A percentile compares a stretch with the other conserved stretches of the same genome.
Conservation (phyloP, 2,329 filamentous ascomycete species). For the Mycosphaerella sp. region DNA sequence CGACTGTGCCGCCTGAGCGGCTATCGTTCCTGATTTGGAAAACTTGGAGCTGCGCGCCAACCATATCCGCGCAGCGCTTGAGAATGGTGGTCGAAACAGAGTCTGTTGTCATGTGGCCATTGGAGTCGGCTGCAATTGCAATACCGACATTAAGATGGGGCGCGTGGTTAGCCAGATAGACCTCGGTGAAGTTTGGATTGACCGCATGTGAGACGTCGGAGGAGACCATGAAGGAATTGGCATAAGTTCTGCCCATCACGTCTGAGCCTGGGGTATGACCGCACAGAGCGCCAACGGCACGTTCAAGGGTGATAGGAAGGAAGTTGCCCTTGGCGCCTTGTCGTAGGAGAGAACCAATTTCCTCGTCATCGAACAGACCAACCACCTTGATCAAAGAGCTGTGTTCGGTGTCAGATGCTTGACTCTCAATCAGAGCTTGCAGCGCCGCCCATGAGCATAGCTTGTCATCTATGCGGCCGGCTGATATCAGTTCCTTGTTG, state of each 20-base stretch:
- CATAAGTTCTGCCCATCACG: slow-evolving; percentile 73
- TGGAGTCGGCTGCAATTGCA: slow-evolving; percentile 71
- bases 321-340: slow-evolving; percentile 90
- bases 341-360: slow-evolving; percentile 84
- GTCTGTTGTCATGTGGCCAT: slow-evolving; percentile 96
- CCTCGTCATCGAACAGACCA: slow-evolving; percentile 94
- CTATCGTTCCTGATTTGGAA: slow-evolving; percentile 96
- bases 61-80: slow-evolving; percentile 68
- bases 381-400: slow-evolving; percentile 76
- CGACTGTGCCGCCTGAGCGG: slow-evolving; percentile 87
- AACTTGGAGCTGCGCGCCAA: slow-evolving; percentile 65
- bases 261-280: slow-evolving; percentile 41
- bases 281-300: slow-evolving; percentile 65
- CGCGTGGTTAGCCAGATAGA: slow-evolving; percentile 78
- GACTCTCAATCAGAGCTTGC: slow-evolving; percentile 62
- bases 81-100: slow-evolving; percentile 76
- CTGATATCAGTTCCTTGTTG: slow-evolving; percentile 90
- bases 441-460: slow-evolving; percentile 91
- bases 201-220: slow-evolving; percentile 91
- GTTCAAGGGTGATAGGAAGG: slow-evolving; percentile 71
- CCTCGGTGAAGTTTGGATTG: slow-evolving; percentile 84
- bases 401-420: slow-evolving; percentile 46
- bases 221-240: slow-evolving; percentile 85
- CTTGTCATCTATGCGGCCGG: slow-evolving; percentile 93
- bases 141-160: slow-evolving; percentile 86